Conservation (phyloP, 208 protist species). For the Trypanosoma scelopori region DNA sequence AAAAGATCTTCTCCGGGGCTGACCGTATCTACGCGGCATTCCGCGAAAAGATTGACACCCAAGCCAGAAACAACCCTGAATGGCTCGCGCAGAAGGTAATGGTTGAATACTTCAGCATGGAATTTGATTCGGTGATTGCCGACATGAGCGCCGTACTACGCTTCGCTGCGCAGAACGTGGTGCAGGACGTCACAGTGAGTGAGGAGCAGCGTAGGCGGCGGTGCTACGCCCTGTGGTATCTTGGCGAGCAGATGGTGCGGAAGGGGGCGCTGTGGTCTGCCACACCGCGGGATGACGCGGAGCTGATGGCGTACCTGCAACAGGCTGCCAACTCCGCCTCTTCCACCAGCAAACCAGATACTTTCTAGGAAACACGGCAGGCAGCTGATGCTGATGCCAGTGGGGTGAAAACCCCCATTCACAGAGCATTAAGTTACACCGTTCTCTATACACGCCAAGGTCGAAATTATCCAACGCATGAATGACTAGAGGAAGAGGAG, state of each 20-base stretch:
- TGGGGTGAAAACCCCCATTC: too few relatives aligned
- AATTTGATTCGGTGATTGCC: constrained; percentile 79
- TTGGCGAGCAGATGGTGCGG: constrained; percentile 74
- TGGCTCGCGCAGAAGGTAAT: constrained; percentile 58
- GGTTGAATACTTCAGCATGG: constrained; percentile 84
- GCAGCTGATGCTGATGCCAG: background rate
- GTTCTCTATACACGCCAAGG: too few relatives aligned
- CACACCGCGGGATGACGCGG: constrained; percentile 40
- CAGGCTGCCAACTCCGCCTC: constrained; percentile 70
- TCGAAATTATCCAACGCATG: too few relatives aligned
- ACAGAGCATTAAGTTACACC: background rate
- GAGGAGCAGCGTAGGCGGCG: constrained; percentile 62
- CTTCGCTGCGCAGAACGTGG: constrained; percentile 71
- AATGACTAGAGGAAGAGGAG: too few relatives aligned
- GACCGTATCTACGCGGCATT: constrained; percentile 57
- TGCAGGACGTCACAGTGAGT: constrained; percentile 56
- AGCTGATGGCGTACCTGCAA: constrained; percentile 81
- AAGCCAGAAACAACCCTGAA: constrained; percentile 17
- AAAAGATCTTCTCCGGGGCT: constrained; percentile 64
- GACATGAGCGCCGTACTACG: constrained; percentile 63
- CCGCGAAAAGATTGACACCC: constrained; percentile 40
- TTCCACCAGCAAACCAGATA: constrained; percentile 48
- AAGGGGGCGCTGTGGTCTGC: constrained; percentile 50
- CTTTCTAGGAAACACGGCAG: constrained; percentile 40
- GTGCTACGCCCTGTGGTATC: constrained; percentile 82